Evolutionary conservation across 164 flowering plant species (phyloP), one percentile per base, ranked within the genome.

Genomic region (Liquidambar formosana): DNA sequence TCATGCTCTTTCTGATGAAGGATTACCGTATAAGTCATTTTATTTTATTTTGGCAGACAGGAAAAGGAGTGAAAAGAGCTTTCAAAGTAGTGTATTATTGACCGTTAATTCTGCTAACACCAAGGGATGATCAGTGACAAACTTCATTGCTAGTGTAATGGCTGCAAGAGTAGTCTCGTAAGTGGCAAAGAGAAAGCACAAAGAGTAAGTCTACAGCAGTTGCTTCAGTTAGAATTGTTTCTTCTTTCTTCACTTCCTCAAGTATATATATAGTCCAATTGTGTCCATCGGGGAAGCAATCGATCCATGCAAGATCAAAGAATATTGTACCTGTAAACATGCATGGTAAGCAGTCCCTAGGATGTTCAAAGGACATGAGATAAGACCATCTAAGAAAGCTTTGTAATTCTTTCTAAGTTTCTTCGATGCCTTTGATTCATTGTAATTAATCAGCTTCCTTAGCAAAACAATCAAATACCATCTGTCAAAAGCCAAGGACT

Each of bases 1-100:
- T 79, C 81, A 25, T 82, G 81, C 51, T 82, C 85, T 63, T 79
- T 75, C 85, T 82, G 79, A n/a, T n/a, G n/a, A n/a, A n/a, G n/a
- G n/a, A n/a, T n/a, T n/a, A n/a, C n/a, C n/a, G n/a, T n/a, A n/a
- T n/a, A n/a, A n/a, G n/a, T n/a, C n/a, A n/a, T n/a, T n/a, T n/a
- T n/a, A n/a, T n/a, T n/a, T n/a, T n/a, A n/a, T n/a, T n/a, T n/a
- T n/a, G n/a, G n/a, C n/a, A n/a, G n/a, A n/a, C n/a, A n/a, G n/a
- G n/a, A n/a, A n/a, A n/a, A n/a, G n/a, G n/a, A n/a, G n/a, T n/a
- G n/a, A n/a, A n/a, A n/a, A n/a, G n/a, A n/a, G n/a, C n/a, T n/a
- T n/a, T n/a, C n/a, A n/a, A n/a, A n/a, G n/a, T n/a, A n/a, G n/a
- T n/a, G n/a, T n/a, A n/a, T n/a, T n/a, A n/a, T n/a, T 22, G 53